Evolutionary conservation across 2,329 filamentous ascomycete species (phyloP), one percentile per base, ranked within the genome.

Genomic region (Colletotrichum costaricense): DNA sequence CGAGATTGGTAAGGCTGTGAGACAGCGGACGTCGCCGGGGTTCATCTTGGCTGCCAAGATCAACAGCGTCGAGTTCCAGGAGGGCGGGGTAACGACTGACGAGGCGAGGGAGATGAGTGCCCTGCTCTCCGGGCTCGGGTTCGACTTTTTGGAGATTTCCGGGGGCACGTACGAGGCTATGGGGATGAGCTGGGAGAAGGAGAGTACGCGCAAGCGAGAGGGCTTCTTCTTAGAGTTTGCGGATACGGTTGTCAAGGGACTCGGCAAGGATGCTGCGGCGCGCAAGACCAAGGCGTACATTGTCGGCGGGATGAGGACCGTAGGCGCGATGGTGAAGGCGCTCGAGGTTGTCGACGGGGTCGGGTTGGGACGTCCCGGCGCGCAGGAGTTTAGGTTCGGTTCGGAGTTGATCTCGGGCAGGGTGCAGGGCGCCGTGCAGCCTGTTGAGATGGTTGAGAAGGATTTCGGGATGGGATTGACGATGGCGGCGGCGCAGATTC

Each of bases 141-240:
- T 90, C 56, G 85, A 90, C 78, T 90, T 90, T 77, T 86, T 92
- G 6, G 90, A 92, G 80, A 82, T 92, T 0, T 87, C 84, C 0
- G 90, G 90, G 12, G 90, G 90, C 9, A 92, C 89, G 0, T 91
- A 90, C 75, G 87, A 92, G 79, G 80, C 83, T 24, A 77, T 88
- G 0, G 88, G 85, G 0, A 88, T 90, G 74, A 76, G 76, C 0
- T 87, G 89, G 77, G 83, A 86, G 79, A 82, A 85, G 62, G 89
- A 91, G 52, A 86, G 84, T 12, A 91, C 88, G 9, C 85, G 83
- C 78, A 86, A 88, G 80, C 82, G 88, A 3, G 89, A 91, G 76
- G 85, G 87, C 2, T 91, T 90, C 83, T 92, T 91, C 84, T 78
- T 91, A 54, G 88, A 91, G 5, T 91, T 90, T 72, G 90, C 90